Evolutionary conservation across 352 stramenopile genomes (phyloP), one percentile per base, ranked within the genome.

Genomic region (Pythium phragmitis): DNA sequence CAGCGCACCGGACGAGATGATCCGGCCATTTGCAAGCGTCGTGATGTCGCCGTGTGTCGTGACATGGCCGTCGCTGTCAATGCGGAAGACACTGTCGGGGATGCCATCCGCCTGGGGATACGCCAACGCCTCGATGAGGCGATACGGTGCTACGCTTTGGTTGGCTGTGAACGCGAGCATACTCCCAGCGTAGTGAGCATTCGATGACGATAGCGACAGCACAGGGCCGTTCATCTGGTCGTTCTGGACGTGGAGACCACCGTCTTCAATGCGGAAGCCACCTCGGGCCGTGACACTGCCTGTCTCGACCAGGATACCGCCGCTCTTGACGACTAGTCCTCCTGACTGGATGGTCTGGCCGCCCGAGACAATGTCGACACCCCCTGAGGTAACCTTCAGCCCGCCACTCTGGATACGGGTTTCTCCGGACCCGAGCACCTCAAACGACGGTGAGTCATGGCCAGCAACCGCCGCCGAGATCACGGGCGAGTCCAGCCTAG

Each of bases 201-300:
- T 78, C 7, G 70, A 70, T 3, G 82, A 87, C 16, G 63, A 52
- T 17, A 89, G 64, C 30, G 57, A 59, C 19, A 91, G 69, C 6
- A 72, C 72, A 23, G 76, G 67, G 3, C 69, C 79, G 28, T 88
- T 91, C 42, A 75, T 56, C 33, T 73, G 47, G 34, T 65, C 66
- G 12, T 70, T 88, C 37, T 76, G 65, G 14, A 91, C 75, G 16
- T 45, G 63, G 28, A 91, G 71, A 23, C 82, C 82, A 16, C 82
- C 82, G n/a, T 88, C 70, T 59, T 85, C 57, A 26, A 92, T 85
- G 7, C 56, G 59, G 53, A 91, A 87, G 37, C 82, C 82, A 45
- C 83, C 80, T 16, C 60, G 58, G 0, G 79, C 85, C 11, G 70
- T 88, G n/a, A 90, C 47, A 7, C 66, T 63, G 8, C 80, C 80